Base-by-base conservation (phyloP, 1,139 yeast genomes). In the Nakaseomyces glabratus region DNA sequence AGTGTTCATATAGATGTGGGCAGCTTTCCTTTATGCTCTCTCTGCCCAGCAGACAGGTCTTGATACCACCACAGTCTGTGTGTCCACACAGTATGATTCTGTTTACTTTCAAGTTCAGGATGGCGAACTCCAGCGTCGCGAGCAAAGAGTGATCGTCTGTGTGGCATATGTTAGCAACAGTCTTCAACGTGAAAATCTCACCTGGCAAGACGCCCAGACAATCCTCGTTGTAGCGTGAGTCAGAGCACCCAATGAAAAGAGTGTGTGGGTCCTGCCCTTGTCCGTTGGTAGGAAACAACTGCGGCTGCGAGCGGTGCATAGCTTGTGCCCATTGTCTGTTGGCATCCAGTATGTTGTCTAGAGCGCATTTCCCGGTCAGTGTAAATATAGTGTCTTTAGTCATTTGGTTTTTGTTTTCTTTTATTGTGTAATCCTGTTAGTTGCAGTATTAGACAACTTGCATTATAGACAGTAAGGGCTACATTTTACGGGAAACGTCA, bases 11-110 rank as follows among this genome's bases (percentile, higher is more conserved):
- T 35, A 62, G 40, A 40, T 58, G 51, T 4, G 48, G 28, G 42
- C 62, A 55, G 20, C 44, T 36, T 13, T 45, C 90, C 88, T 20
- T 36, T 2, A 31, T 31, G 9, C 84, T 82, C 32, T 73, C 71
- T 48, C 46, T 41, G 23, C 75, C 69, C 4, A 80, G 70, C 39
- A 90, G 62, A 12, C 93, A 79, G 16, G 95, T 90, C 78, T 88
- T 80, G 39, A 86, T 76, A 20, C 97, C 98, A 34, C 97, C 97
- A 66, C 98, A 90, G 60, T 86, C 95, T 22, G 94, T 82, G 63
- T 90, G 98, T n/a, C 98, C 98, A 60, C 96, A 86, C 7, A 90
- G 84, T 39, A 90, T 71, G 40, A 90, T 76, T 52, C 82, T 85
- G 46, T 69, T 71, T 23, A 93, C 94, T 54, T 82, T 80, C 44